Evolutionary conservation across 1,139 yeast species (phyloP).

Genomic region (Citeromyces siamensis): DNA sequence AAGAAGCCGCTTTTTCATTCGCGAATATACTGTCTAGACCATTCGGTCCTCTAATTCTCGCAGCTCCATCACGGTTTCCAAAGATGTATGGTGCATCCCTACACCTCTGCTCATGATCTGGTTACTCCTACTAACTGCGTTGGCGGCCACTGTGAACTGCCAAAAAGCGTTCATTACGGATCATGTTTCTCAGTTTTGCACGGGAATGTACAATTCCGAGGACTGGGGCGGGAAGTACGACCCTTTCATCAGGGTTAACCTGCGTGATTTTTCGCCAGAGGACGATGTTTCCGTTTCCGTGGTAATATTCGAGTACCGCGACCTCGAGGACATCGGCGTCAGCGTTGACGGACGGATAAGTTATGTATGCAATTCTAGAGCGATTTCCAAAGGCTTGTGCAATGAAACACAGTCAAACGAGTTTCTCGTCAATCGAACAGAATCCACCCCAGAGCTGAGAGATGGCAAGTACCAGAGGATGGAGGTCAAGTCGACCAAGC

Average conservation of each 20-base stretch:
- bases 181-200: conserved; percentile 52
- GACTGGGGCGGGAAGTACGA: conserved; percentile 77
- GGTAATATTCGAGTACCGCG: conserved; percentile 76
- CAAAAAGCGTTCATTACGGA: conserved; percentile 27
- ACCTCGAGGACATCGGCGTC: conserved; percentile 57
- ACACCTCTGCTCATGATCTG: background rate
- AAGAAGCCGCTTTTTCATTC: no score
- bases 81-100: no score
- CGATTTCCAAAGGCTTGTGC: conserved; percentile 53
- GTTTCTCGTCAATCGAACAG: conserved; percentile 37
- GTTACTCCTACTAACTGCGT: background rate
- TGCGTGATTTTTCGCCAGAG: conserved; percentile 16
- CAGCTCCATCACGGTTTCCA: no score
- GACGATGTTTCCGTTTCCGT: conserved; percentile 31
- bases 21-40: no score
- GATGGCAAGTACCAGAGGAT: conserved; percentile 18
- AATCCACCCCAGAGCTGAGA: conserved; percentile 10
- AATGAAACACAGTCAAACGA: conserved; percentile 38
- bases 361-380: conserved; percentile 66
- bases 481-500: conserved; percentile 42
- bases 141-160: conserved; percentile 9
- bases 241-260: conserved; percentile 39
- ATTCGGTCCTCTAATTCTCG: no score
- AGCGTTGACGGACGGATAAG: conserved; percentile 22
- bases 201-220: conserved; percentile 79